These are phyloP conservation scores for Exophiala sp. DNA, from an alignment of 2,329 filamentous ascomycete genomes.

Conservation along the genomic window DNA sequence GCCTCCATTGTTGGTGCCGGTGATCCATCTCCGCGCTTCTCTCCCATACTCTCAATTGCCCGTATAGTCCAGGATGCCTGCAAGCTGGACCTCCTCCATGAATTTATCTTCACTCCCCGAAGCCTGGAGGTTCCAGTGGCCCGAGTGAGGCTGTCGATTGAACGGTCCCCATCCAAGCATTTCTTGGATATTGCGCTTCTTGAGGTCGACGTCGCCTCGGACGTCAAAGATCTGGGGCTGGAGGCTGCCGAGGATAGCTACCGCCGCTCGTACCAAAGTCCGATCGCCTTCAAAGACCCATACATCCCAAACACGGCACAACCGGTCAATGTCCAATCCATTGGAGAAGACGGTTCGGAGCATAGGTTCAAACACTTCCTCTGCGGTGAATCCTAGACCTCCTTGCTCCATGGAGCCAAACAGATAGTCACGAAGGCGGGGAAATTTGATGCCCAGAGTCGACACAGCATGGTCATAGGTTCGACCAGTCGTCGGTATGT, in stretches of 20 bases:
- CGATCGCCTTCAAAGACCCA: conserved; percentile 57
- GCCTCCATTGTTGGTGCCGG: too few species aligned
- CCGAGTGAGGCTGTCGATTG: conserved; percentile 34
- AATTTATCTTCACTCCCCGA: conserved; percentile 40
- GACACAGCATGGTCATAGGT: conserved; percentile 52
- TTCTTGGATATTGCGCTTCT: conserved; percentile 28
- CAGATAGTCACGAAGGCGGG: conserved; percentile 50
- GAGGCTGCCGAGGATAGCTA: conserved; percentile 41
- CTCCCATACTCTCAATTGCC: conserved; percentile 25
- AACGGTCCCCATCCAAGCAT: conserved; percentile 34
- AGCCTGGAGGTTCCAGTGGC: conserved; percentile 39
- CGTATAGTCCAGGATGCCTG: conserved; percentile 36
- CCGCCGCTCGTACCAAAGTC: conserved; percentile 42
- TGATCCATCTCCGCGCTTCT: too few species aligned
- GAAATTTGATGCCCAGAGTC: conserved; percentile 54
- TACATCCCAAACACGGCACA: conserved; percentile 56
- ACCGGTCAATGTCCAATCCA: conserved; percentile 48
- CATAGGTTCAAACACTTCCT: conserved; percentile 49
- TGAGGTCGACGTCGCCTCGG: conserved; percentile 35
- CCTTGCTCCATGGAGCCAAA: conserved; percentile 33
- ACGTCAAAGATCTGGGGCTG: conserved; percentile 41
- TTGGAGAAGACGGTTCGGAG: conserved; percentile 50
- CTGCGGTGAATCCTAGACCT: conserved; percentile 30
- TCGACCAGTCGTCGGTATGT: conserved; percentile 50
- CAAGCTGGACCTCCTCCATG: conserved; percentile 39